Percentiles rank a stretch among this genome's conserved stretches.
These are phyloP conservation scores for Ziziphus jujuba DNA, from an alignment of 306 rosid species.

Conservation along the genomic window DNA sequence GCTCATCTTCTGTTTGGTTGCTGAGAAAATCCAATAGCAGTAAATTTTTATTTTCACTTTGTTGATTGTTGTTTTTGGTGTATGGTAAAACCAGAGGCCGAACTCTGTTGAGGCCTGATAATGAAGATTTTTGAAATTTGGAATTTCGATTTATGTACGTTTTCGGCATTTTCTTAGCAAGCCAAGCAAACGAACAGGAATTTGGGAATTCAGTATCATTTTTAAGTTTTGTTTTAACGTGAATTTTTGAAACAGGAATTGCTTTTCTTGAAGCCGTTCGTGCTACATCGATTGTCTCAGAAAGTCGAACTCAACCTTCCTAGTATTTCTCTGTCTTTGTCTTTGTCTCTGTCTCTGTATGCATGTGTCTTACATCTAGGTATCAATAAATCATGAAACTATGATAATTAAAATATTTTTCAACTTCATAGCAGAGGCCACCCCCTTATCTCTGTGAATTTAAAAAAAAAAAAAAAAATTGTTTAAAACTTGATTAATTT, in stretches of 20 bases:
- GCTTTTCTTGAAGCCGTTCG: conserved; percentile 82
- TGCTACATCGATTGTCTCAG: conserved; percentile 55
- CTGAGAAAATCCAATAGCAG: neutral
- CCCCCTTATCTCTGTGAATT: no score
- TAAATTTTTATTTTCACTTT: neutral
- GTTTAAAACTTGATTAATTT: no score
- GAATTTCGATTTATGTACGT: neutral
- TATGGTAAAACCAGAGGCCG: neutral
- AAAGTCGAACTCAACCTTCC: conserved; percentile 52
- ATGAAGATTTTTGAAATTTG: neutral
- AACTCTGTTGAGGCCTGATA: neutral
- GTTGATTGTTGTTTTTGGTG: neutral
- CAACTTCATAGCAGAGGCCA: no score
- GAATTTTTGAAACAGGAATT: conserved; percentile 46
- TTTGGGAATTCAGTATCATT: neutral
- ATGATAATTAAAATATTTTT: neutral
- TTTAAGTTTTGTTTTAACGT: neutral
- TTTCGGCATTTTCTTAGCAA: neutral
- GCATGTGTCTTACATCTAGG: neutral
- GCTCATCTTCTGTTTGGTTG: conserved; percentile 21
- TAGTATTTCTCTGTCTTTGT: conserved; percentile 32
- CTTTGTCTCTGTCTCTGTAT: conserved; percentile 3
- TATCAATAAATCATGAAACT: no score
- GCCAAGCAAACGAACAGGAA: neutral
- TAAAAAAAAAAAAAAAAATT: no score